phyloP scores from a whole-genome alignment of 495 filamentous ascomycete species.

The Pseudevernia furfuracea region DNA sequence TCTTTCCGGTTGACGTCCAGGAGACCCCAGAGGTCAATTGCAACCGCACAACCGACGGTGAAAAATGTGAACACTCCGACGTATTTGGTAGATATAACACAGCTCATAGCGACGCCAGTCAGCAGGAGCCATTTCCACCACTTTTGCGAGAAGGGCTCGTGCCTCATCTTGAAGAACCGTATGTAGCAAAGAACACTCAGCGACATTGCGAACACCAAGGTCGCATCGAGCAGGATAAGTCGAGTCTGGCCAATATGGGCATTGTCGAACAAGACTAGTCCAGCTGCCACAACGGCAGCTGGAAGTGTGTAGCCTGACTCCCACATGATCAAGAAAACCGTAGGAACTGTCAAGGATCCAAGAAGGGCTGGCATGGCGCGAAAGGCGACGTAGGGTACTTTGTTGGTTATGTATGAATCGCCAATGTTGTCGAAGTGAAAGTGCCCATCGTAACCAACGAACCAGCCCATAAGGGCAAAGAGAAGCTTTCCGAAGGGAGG shows the following conservation, averaged over 20 bases:
- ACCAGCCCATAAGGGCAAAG: constrained; percentile 87
- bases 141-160: constrained; percentile 81
- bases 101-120: constrained; percentile 88
- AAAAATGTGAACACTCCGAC: constrained; percentile 96
- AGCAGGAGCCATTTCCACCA: constrained; percentile 99
- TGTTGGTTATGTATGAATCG: constrained; percentile 94
- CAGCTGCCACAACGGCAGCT: constrained; percentile 77
- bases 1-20: constrained; percentile 75
- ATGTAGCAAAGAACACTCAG: constrained; percentile 88
- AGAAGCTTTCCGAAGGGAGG: constrained; percentile 77
- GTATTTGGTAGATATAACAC: constrained; percentile 97
- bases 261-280: constrained; percentile 91
- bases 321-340: constrained; percentile 97
- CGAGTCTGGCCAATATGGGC: constrained; percentile 96
- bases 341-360: constrained; percentile 87
- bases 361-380: constrained; percentile 87
- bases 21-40: constrained; percentile 92
- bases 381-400: constrained; percentile 93
- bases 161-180: constrained; percentile 93
- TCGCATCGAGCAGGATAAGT: constrained; percentile 90
- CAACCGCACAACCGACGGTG: constrained; percentile 87
- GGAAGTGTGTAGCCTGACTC: constrained; percentile 95
- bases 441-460: constrained; percentile 88
- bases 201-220: constrained; percentile 90
- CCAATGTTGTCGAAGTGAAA: constrained; percentile 99